Evolutionary conservation across 169 alveolate species (phyloP).

Genomic region (Eimeria maxima): DNA sequence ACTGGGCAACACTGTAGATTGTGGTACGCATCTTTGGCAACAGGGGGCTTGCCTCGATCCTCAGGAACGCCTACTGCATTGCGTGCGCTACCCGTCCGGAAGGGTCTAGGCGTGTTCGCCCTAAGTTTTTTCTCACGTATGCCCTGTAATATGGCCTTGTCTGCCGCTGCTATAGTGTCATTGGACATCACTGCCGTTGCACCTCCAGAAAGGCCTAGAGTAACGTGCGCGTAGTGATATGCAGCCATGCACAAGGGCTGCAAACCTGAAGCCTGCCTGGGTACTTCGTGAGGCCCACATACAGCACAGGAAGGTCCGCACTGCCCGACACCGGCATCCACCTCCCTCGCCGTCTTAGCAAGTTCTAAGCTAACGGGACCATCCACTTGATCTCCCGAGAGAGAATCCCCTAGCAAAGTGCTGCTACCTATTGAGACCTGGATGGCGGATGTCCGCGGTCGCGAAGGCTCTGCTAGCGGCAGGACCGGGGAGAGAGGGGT

Average conservation of each 20-base stretch:
- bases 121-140: neutral
- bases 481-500: conserved; percentile 29
- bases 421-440: neutral
- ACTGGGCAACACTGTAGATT: neutral
- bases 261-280: neutral
- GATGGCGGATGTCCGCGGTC: neutral
- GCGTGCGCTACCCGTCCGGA: conserved; percentile 41
- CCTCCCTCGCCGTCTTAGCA: neutral
- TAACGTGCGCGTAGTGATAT: conserved; percentile 58
- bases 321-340: neutral
- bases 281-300: conserved; percentile 36
- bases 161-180: conserved; percentile 52
- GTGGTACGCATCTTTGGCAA: neutral
- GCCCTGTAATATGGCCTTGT: conserved; percentile 51
- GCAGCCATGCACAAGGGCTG: conserved; percentile 62
- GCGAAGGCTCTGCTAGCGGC: conserved; percentile 25
- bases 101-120: conserved; percentile 27
- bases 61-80: neutral
- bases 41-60: neutral
- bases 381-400: neutral
- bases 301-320: conserved; percentile 54
- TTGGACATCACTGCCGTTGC: conserved; percentile 61
- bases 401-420: neutral
- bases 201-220: neutral
- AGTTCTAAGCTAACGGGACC: neutral